Base-by-base conservation (phyloP, 2,329 filamentous ascomycete species). In the Phyllosticta citriasiana region DNA sequence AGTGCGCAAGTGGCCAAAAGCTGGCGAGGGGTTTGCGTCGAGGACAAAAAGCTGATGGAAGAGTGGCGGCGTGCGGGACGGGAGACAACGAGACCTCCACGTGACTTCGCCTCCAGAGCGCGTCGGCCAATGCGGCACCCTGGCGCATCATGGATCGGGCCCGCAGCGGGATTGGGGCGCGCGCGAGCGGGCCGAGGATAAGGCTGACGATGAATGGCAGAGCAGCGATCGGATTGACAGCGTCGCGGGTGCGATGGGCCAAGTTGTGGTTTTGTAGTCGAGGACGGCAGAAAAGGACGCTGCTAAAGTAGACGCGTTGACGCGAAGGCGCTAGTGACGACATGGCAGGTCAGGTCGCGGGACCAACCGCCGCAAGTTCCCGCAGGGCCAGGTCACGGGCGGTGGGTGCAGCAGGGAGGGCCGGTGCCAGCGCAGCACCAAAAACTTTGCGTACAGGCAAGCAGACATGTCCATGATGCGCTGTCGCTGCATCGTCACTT, bases 1-100 rank as follows among this genome's bases (percentile, higher is more conserved):
- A 53, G 54, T 27, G 54, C 59, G 55, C 54, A 52, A 61, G 54
- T 57, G 59, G 30, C 59, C 56, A 54, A 47, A 55, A 61, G 53
- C 27, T 35, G 59, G 54, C 59, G 54, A 47, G 50, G 55, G 27
- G 19, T n/a, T 47, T 26, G 53, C 54, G 22, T 25, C 22, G 52
- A 53, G 19, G 52, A 30, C 59, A 54, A 60, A 50, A 60, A 19
- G 19, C 25, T 22, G 33, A 56, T 19, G 58, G 27, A 47, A 51
- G 26, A 22, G 25, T 27, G 53, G 53, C 9, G 40, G 40, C n/a
- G 40, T 47, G 40, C 7, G 12, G n/a, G 14, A 16, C 14, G n/a
- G 10, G 16, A n/a, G 40, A 7, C 6, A 14, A n/a, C 6, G 19
- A 19, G 19, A 8, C 22, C 25, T 19, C 25, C 52, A 53, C 52